Base-by-base conservation (phyloP, 176 grass and related monocot species). In the Ensete glaucum region DNA sequence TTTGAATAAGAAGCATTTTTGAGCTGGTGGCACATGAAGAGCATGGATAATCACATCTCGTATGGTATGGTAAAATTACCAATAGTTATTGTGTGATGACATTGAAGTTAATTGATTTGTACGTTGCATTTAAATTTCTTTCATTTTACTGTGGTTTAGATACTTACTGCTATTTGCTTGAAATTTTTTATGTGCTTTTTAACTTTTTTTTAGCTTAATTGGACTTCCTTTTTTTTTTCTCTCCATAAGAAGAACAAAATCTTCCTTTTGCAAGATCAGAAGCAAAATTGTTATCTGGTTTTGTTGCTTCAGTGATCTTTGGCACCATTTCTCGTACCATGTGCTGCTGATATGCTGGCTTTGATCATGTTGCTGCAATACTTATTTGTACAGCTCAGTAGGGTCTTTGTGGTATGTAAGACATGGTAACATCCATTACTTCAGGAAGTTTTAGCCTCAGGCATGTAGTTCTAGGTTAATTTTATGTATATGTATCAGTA, bases 11-110 rank as follows among this genome's bases (percentile, higher is more conserved):
- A 48, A 68, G 26, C 27, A 14, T 24, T 27, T 11, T 27, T 3
- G 12, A 25, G 19, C 23, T 53, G n/a, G 1, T 54, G 16, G 11
- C 19, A 72, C 2, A 72, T 23, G 49, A 1, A 53, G 20, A 72
- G 17, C 69, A 72, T 72, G 69, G 13, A 49, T 53, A 72, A 53
- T 72, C 50, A 53, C 69, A 22, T 52, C 49, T 72, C 53, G 69
- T 50, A 53, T 72, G 69, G 69, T 72, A 72, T 52, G 17, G 9
- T 72, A 53, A 17, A 4, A 22, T 52, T 53, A 15, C 51, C 69
- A 14, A 9, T 53, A 23, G 11, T 72, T 4, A 22, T 70, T 50
- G 22, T 72, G 15, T 23, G 8, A 19, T 22, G 21, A 11, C 11
- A 13, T 52, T 24, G 11, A 72, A 11, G 2, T 20, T 24, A 29